Percentiles rank a stretch among this genome's conserved stretches.
Conservation (phyloP, 345 rosid species). For the Moricandia moricandioides region DNA sequence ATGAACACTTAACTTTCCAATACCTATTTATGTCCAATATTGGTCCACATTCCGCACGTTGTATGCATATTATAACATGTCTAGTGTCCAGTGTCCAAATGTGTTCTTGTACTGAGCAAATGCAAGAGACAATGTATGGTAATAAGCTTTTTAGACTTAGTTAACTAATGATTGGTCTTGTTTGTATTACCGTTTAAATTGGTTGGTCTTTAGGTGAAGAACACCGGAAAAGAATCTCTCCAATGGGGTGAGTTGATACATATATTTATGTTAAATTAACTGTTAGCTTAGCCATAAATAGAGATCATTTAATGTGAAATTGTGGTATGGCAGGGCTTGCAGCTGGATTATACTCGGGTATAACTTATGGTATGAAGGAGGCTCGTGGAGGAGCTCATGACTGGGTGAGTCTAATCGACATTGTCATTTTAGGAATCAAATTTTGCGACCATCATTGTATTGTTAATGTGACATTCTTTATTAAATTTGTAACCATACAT, state of each 20-base stretch:
- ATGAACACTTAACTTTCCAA: not conserved
- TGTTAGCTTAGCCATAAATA: not conserved
- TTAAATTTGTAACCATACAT: not conserved
- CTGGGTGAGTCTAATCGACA: constrained; percentile 53
- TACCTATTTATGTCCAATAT: not conserved
- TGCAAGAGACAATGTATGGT: not conserved
- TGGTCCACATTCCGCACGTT: not conserved
- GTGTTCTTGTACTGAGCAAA: not conserved
- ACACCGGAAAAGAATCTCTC: constrained; percentile 79
- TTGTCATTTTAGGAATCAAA: not conserved
- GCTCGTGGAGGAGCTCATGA: constrained; percentile 83
- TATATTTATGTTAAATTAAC: not conserved
- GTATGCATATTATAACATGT: not conserved
- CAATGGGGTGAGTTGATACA: constrained; percentile 72
- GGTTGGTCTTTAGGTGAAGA: constrained; percentile 63
- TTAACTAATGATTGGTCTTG: not conserved
- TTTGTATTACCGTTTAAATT: not conserved
- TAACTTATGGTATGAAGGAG: constrained; percentile 80
- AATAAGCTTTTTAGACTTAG: not conserved
- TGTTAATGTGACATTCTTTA: not conserved
- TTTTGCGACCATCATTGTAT: not conserved
- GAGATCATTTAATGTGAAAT: not conserved
- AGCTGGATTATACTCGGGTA: constrained; percentile 86
- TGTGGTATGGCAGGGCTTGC: constrained; percentile 58
- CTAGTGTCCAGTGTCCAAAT: not conserved